phyloP scores from a whole-genome alignment of 2,329 filamentous ascomycete species.

The Ceratocystis eucalypticola region DNA sequence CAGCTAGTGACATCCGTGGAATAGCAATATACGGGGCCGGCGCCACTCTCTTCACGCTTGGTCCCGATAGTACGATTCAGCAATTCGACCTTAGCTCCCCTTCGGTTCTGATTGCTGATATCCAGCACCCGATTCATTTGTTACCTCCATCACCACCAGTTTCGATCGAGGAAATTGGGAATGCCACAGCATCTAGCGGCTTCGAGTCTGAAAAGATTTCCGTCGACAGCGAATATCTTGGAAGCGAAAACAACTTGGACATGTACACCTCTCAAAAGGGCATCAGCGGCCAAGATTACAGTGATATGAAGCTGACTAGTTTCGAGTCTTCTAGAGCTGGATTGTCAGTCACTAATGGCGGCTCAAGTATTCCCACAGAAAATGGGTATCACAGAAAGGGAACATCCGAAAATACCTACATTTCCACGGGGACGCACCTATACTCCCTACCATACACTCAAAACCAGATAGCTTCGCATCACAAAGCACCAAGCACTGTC shows the following conservation, averaged over 20 bases:
- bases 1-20: constrained; percentile 64
- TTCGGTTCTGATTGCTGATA: constrained; percentile 66
- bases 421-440: constrained; percentile 48
- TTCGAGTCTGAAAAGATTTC: constrained; percentile 35
- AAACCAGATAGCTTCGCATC: background rate
- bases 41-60: constrained; percentile 90
- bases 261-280: background rate
- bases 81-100: constrained; percentile 88
- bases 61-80: too few species aligned
- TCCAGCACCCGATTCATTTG: constrained; percentile 58
- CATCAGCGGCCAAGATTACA: constrained; percentile 5
- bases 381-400: background rate
- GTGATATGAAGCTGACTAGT: constrained; percentile 26
- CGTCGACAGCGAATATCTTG: constrained; percentile 44
- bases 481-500: background rate
- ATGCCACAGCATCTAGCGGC: constrained; percentile 33
- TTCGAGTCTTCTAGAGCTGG: constrained; percentile 45
- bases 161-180: constrained; percentile 55
- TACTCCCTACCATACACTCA: constrained; percentile 15
- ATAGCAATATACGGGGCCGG: constrained; percentile 81
- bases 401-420: constrained; percentile 47
- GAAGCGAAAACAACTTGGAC: constrained; percentile 29
- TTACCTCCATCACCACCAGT: constrained; percentile 72
- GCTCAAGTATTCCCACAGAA: constrained; percentile 33
- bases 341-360: background rate